phyloP scores from a whole-genome alignment of 441 rosid species.

The Populus hybrid region DNA sequence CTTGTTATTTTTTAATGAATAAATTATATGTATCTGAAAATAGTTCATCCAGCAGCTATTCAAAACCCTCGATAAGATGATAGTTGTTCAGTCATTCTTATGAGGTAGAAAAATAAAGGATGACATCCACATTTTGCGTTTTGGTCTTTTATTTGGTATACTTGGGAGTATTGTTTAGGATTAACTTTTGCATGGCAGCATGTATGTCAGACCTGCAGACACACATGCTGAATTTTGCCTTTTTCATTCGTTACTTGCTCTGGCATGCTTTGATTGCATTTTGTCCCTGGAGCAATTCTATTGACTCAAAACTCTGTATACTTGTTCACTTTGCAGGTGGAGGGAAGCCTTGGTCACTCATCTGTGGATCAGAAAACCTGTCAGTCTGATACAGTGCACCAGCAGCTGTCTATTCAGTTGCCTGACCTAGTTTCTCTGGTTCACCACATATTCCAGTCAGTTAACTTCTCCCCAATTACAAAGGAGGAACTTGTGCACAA shows the following conservation, averaged over 20 bases:
- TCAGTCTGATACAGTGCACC: background rate
- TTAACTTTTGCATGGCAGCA: background rate
- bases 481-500: slow-evolving; percentile 55
- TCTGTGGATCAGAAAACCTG: slow-evolving; percentile 5
- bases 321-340: slow-evolving; percentile 10
- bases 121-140: background rate
- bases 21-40: background rate
- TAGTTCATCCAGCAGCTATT: background rate
- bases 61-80: background rate
- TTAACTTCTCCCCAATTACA: slow-evolving; percentile 38
- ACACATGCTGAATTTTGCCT: background rate
- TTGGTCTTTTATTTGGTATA: background rate
- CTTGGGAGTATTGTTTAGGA: background rate
- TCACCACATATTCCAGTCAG: slow-evolving; percentile 31
- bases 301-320: background rate
- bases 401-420: slow-evolving; percentile 26
- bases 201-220: background rate
- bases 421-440: slow-evolving; percentile 37
- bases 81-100: background rate
- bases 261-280: background rate
- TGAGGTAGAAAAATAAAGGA: background rate
- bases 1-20: too few relatives aligned
- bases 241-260: background rate
- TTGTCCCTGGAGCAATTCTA: background rate
- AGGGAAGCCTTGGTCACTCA: slow-evolving; percentile 2